phyloP scores from a whole-genome alignment of 768 basidiomycete genomes.

The Pisolithus microcarpus region DNA sequence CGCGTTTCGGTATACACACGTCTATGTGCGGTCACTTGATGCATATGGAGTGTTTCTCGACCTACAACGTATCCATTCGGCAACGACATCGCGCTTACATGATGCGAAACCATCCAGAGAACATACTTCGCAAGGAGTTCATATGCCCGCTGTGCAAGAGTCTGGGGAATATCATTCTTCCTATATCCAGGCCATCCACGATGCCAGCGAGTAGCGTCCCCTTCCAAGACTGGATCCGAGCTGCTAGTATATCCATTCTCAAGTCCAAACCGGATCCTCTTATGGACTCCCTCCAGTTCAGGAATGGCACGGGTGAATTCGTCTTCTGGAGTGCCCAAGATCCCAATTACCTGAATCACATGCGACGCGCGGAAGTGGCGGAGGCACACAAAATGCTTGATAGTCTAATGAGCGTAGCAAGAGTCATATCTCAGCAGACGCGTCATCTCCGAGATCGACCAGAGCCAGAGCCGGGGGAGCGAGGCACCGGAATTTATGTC shows the following conservation, averaged over 20 bases:
- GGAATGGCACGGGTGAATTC: slow-evolving; percentile 81
- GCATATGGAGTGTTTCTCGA: slow-evolving; percentile 92
- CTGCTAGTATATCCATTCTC: slow-evolving; percentile 82
- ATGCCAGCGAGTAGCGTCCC: slow-evolving; percentile 42
- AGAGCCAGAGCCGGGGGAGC: slow-evolving; percentile 63
- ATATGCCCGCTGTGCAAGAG: slow-evolving; percentile 97
- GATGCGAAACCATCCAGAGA: slow-evolving; percentile 90
- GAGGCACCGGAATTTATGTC: slow-evolving; percentile 82
- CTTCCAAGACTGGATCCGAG: slow-evolving; percentile 86
- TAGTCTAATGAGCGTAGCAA: slow-evolving; percentile 71
- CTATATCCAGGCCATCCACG: slow-evolving; percentile 53
- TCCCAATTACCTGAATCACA: slow-evolving; percentile 51
- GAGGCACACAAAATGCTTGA: slow-evolving; percentile 79
- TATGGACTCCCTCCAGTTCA: slow-evolving; percentile 66
- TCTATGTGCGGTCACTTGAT: slow-evolving; percentile 96
- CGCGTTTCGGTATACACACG: slow-evolving; percentile 77
- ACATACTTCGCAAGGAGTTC: slow-evolving; percentile 88
- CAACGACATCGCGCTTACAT: slow-evolving; percentile 84
- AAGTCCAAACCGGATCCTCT: slow-evolving; percentile 72
- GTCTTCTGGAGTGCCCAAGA: slow-evolving; percentile 87
- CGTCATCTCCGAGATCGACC: slow-evolving; percentile 72
- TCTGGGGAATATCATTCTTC: slow-evolving; percentile 88
- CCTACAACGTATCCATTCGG: slow-evolving; percentile 80
- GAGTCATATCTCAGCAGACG: slow-evolving; percentile 78
- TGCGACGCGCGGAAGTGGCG: slow-evolving; percentile 46